Conservation (phyloP, 1,284 basidiomycete species). For the Calocybe gambosa region DNA sequence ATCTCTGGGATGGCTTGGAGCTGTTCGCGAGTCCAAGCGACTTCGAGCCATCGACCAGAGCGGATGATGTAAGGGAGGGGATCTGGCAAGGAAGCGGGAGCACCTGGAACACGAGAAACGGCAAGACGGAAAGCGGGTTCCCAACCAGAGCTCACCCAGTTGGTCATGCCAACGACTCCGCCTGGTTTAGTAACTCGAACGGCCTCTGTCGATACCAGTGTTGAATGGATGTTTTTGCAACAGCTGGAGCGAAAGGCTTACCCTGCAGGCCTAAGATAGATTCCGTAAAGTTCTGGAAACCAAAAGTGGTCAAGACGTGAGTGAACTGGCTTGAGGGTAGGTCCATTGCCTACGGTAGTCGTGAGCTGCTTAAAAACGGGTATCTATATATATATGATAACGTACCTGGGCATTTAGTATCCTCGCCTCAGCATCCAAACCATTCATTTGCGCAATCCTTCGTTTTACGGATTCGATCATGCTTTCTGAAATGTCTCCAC, state of each 20-base stretch:
- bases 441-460: neutral
- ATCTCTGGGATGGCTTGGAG: neutral
- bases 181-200: slow-evolving; percentile 4
- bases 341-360: neutral
- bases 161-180: slow-evolving; percentile 2
- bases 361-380: too few species aligned
- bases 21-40: neutral
- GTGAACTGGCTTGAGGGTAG: neutral
- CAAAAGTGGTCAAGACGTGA: slow-evolving; percentile 3
- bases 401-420: slow-evolving; percentile 1
- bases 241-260: neutral
- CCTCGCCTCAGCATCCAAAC: neutral
- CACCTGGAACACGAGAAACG: slow-evolving; percentile 2
- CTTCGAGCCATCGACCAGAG: neutral
- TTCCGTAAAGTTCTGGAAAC: slow-evolving; percentile 4
- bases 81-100: neutral
- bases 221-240: neutral
- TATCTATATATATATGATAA: too few species aligned
- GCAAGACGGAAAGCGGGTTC: slow-evolving; percentile 3
- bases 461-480: neutral
- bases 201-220: neutral
- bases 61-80: slow-evolving; percentile 3
- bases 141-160: slow-evolving; percentile 1
- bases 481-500: slow-evolving; percentile 1
- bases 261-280: neutral